A percentile compares a stretch with the other conserved stretches of the same genome.
Conservation (phyloP, 805 yeast genomes). For the Saturnispora silvae region DNA sequence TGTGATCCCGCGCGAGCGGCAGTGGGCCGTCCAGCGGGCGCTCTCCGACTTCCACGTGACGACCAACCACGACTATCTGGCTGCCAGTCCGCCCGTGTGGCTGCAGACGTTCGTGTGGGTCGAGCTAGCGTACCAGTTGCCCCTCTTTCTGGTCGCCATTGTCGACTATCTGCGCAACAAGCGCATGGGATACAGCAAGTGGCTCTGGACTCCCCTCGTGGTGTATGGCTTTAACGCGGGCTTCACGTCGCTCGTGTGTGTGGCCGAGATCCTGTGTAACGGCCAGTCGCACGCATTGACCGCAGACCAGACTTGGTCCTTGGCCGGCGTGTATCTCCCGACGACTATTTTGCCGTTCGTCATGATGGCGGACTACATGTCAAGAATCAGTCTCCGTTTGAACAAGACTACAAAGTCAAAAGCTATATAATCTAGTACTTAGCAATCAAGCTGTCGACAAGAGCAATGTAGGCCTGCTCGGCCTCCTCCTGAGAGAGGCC, state of each 20-base stretch:
- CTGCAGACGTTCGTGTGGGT: conserved; percentile 56
- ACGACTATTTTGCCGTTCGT: conserved; percentile 54
- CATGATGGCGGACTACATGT: conserved; percentile 37
- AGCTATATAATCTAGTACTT: conserved; percentile 26
- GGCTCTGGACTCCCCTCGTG: conserved; percentile 26
- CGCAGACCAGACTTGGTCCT: conserved; percentile 28
- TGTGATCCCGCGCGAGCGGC: conserved; percentile 46
- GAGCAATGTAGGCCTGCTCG: conserved; percentile 64
- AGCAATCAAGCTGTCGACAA: conserved; percentile 53
- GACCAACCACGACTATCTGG: conserved; percentile 61
- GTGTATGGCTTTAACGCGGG: conserved; percentile 79
- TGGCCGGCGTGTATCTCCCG: conserved; percentile 54
- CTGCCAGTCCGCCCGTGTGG: conserved; percentile 49
- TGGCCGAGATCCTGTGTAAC: conserved; percentile 34
- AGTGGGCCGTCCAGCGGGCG: conserved; percentile 35
- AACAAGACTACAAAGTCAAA: not conserved
- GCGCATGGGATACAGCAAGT: conserved; percentile 16
- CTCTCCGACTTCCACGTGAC: conserved; percentile 50
- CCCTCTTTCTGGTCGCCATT: conserved; percentile 52
- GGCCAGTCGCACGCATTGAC: conserved; percentile 30
- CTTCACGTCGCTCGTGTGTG: conserved; percentile 67
- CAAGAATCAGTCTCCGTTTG: conserved; percentile 8
- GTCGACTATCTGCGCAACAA: conserved; percentile 16
- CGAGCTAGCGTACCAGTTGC: conserved; percentile 71
- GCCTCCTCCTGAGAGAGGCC: conserved; percentile 88